These are phyloP conservation scores for Isatis tinctoria DNA, from an alignment of 345 rosid genomes.

Conservation along the genomic window DNA sequence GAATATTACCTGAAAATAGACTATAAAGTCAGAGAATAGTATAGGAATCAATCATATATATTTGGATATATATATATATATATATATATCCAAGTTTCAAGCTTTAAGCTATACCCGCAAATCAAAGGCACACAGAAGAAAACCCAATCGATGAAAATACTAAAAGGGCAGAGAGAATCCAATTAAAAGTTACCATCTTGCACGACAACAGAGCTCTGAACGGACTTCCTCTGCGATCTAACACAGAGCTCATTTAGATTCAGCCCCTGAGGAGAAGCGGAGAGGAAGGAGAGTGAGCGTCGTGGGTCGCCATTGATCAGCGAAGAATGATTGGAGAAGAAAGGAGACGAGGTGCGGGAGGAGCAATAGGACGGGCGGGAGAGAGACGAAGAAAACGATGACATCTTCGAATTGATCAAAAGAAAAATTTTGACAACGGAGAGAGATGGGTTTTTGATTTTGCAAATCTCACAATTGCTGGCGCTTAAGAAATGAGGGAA, in stretches of 20 bases:
- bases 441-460: background rate
- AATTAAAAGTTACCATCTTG: conserved; percentile 41
- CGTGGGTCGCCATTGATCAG: conserved; percentile 31
- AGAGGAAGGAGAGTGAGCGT: conserved; percentile 38
- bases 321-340: conserved; percentile 4
- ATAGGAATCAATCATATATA: background rate
- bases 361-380: conserved; percentile 2
- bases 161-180: background rate
- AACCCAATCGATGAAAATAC: background rate
- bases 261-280: conserved; percentile 17
- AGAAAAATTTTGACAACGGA: background rate
- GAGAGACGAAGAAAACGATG: conserved; percentile 22
- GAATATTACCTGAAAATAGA: background rate
- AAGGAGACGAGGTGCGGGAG: conserved; percentile 21
- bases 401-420: background rate
- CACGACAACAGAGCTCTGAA: conserved; percentile 38
- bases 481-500: background rate
- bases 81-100: background rate
- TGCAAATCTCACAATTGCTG: background rate
- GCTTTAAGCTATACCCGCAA: background rate
- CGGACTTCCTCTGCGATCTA: conserved; percentile 37
- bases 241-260: conserved; percentile 35
- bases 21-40: background rate
- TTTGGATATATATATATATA: no score
- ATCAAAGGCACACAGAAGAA: background rate